phyloP scores from a whole-genome alignment of 768 basidiomycete species.

The Panus rudis region DNA sequence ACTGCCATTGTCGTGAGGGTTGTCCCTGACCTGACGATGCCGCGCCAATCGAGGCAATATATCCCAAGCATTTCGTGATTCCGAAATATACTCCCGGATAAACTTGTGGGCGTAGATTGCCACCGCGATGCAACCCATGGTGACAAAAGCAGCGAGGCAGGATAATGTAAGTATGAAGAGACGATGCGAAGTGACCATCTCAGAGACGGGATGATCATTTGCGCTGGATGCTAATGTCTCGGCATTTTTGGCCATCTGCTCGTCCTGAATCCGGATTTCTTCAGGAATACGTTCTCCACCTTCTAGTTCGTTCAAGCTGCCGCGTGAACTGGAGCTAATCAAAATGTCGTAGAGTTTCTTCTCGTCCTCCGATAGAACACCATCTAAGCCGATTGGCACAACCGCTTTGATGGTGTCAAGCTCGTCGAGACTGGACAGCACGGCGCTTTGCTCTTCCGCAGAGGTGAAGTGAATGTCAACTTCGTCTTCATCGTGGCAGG shows the following conservation, averaged over 20 bases:
- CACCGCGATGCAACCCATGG: slow-evolving; percentile 17
- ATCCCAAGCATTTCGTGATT: slow-evolving; percentile 15
- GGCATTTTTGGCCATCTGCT: background rate
- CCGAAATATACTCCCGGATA: slow-evolving; percentile 9
- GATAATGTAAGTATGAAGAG: slow-evolving; percentile 16
- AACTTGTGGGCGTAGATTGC: slow-evolving; percentile 16
- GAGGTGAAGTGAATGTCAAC: slow-evolving; percentile 26
- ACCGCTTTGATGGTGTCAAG: slow-evolving; percentile 24
- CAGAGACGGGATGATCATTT: background rate
- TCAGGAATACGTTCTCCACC: background rate
- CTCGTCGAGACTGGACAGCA: slow-evolving; percentile 22
- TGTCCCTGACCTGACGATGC: too few species aligned
- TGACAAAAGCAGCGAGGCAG: slow-evolving; percentile 13
- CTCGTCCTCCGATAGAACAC: slow-evolving; percentile 19
- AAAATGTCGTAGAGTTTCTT: slow-evolving; percentile 20
- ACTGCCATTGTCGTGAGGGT: too few species aligned
- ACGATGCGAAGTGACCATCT: slow-evolving; percentile 2
- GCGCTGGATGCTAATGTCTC: slow-evolving; percentile 3
- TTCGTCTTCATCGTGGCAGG: slow-evolving; percentile 16
- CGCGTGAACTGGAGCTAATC: slow-evolving; percentile 5
- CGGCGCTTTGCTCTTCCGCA: slow-evolving; percentile 23
- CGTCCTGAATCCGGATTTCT: background rate
- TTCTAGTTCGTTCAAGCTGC: slow-evolving; percentile 16
- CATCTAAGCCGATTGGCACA: slow-evolving; percentile 20
- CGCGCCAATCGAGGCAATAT: slow-evolving; percentile 16